These are phyloP conservation scores for Lichtheimia ramosa DNA, from an alignment of 371 early-diverging fungal genomes.

Conservation along the genomic window DNA sequence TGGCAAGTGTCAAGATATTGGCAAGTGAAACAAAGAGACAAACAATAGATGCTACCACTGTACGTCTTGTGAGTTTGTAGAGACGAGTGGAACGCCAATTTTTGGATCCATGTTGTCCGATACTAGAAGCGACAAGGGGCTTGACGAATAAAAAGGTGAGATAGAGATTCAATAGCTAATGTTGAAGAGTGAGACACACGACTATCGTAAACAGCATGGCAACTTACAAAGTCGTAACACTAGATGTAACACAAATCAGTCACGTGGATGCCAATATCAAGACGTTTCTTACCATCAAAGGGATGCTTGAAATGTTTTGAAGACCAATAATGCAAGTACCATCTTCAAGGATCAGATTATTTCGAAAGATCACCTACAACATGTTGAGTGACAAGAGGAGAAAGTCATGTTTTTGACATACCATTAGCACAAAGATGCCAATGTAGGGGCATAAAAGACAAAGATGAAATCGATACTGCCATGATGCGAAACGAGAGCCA, in stretches of 20 bases:
- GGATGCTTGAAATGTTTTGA: slow-evolving; percentile 41
- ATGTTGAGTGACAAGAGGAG: not conserved
- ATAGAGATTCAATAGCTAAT: slow-evolving; percentile 41
- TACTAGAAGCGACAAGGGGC: slow-evolving; percentile 31
- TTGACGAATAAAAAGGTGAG: slow-evolving; percentile 50
- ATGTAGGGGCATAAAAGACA: slow-evolving; percentile 33
- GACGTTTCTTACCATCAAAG: slow-evolving; percentile 45
- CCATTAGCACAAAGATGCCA: slow-evolving; percentile 48
- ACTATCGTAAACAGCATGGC: not conserved
- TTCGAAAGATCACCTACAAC: slow-evolving; percentile 43
- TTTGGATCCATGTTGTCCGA: slow-evolving; percentile 11
- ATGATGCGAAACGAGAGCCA: slow-evolving; percentile 16
- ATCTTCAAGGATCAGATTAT: slow-evolving; percentile 26
- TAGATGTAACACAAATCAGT: slow-evolving; percentile 5
- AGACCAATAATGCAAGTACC: slow-evolving; percentile 52
- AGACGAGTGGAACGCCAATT: slow-evolving; percentile 40
- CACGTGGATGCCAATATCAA: slow-evolving; percentile 20
- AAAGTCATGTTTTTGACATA: slow-evolving; percentile 1
- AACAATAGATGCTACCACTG: slow-evolving; percentile 47
- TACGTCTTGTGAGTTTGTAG: slow-evolving; percentile 47
- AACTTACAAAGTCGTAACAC: slow-evolving; percentile 42
- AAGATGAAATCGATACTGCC: slow-evolving; percentile 28
- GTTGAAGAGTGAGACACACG: no score
- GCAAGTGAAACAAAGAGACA: slow-evolving; percentile 49
- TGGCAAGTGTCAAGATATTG: slow-evolving; percentile 43